A percentile compares a stretch with the other conserved stretches of the same genome.
Evolutionary conservation across 148 eudicot species (phyloP).

Genomic region (Tetragonia tetragonoides): DNA sequence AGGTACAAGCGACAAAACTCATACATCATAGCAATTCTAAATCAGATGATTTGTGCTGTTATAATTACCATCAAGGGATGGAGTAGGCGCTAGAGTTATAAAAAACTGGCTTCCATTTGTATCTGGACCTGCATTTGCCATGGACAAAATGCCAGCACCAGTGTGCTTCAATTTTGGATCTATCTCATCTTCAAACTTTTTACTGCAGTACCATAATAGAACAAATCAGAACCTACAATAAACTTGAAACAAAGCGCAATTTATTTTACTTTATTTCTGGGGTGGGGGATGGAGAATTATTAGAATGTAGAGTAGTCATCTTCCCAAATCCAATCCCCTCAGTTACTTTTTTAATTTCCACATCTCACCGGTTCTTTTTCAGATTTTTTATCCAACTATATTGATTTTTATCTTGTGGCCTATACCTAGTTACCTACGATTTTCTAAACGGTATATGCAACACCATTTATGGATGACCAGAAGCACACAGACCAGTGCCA

Average conservation of each 20-base stretch:
- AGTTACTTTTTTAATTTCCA: too few species aligned
- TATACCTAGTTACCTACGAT: too few species aligned
- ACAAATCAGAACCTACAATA: slow-evolving; percentile 14
- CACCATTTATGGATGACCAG: too few species aligned
- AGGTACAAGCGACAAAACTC: not conserved
- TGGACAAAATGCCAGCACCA: slow-evolving; percentile 91
- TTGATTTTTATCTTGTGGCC: too few species aligned
- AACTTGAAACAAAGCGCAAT: not conserved
- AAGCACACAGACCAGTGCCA: not conserved
- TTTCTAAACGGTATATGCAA: too few species aligned
- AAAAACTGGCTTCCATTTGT: slow-evolving; percentile 98
- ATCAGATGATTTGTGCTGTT: not conserved
- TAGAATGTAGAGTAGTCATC: too few species aligned
- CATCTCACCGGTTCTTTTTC: too few species aligned
- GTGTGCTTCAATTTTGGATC: slow-evolving; percentile 72
- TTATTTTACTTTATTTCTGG: too few species aligned
- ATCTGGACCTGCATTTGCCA: slow-evolving; percentile 99
- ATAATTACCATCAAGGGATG: slow-evolving; percentile 76
- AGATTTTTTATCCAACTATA: too few species aligned
- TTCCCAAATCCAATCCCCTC: too few species aligned
- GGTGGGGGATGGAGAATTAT: too few species aligned
- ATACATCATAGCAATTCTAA: not conserved
- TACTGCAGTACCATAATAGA: slow-evolving; percentile 40
- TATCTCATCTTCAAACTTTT: slow-evolving; percentile 84
- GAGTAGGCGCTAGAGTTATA: slow-evolving; percentile 78